Conservation (phyloP, 1,139 yeast species). For the Sugiyamaella neomexicana region DNA sequence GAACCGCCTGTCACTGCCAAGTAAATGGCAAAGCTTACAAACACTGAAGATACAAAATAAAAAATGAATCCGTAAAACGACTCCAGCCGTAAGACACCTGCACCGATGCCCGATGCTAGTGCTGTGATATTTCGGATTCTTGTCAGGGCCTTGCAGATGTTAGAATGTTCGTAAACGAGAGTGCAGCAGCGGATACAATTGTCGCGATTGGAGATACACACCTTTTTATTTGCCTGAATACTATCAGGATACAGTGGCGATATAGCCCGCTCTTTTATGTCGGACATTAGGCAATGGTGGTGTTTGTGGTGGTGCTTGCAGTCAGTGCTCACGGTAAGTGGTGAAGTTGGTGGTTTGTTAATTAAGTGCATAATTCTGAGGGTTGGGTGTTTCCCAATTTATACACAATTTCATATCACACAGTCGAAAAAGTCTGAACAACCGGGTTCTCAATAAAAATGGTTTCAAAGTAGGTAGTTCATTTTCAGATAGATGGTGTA, state of each 20-base stretch:
- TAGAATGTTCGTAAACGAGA: background rate
- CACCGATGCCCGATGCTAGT: slow-evolving; percentile 64
- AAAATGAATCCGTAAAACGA: slow-evolving; percentile 61
- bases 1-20: slow-evolving; percentile 46
- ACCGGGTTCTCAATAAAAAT: slow-evolving; percentile 12
- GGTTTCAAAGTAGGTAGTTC: slow-evolving; percentile 29
- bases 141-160: slow-evolving; percentile 17
- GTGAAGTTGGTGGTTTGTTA: background rate
- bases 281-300: slow-evolving; percentile 16
- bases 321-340: background rate
- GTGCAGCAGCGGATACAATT: background rate
- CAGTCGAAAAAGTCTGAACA: background rate
- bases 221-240: slow-evolving; percentile 26
- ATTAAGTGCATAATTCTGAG: background rate
- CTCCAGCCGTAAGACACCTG: slow-evolving; percentile 72
- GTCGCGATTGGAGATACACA: slow-evolving; percentile 8
- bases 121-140: slow-evolving; percentile 62
- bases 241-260: slow-evolving; percentile 28
- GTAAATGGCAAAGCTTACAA: slow-evolving; percentile 49
- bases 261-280: slow-evolving; percentile 21
- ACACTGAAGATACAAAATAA: slow-evolving; percentile 52
- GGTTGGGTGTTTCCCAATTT: slow-evolving; percentile 7
- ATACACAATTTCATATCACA: background rate
- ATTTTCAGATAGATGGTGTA: background rate
- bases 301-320: no score